phyloP scores from a whole-genome alignment of 176 grass and related monocot species.

The Guadua angustifolia region DNA sequence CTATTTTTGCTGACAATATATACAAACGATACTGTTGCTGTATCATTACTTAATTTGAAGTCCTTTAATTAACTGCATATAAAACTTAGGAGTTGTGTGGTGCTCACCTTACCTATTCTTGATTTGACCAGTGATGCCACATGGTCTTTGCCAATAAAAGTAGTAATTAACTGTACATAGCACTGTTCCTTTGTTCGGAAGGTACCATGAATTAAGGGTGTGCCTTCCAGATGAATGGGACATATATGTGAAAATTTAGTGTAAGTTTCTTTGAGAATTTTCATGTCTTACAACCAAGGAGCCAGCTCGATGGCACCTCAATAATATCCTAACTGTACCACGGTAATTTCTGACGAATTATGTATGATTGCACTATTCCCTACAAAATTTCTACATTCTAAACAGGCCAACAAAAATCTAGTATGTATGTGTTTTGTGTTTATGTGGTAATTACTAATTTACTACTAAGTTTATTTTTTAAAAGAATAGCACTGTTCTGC shows the following conservation, averaged over 20 bases:
- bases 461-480: neutral
- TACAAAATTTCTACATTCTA: neutral
- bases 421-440: neutral
- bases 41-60: neutral
- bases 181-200: neutral
- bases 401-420: neutral
- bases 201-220: neutral
- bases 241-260: neutral
- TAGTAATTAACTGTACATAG: no score
- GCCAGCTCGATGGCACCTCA: neutral
- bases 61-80: neutral
- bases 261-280: neutral
- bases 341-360: neutral
- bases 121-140: neutral
- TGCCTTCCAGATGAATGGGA: neutral
- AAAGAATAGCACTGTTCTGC: no score
- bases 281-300: neutral
- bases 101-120: neutral
- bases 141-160: neutral
- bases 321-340: neutral
- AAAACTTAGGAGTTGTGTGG: neutral
- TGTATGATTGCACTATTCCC: neutral
- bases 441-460: no score
- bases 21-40: neutral
- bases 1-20: no score